A percentile compares a stretch with the other conserved stretches of the same genome.
Evolutionary conservation across 768 basidiomycete genomes (phyloP).

Genomic region (Lanmaoa rubissima): DNA sequence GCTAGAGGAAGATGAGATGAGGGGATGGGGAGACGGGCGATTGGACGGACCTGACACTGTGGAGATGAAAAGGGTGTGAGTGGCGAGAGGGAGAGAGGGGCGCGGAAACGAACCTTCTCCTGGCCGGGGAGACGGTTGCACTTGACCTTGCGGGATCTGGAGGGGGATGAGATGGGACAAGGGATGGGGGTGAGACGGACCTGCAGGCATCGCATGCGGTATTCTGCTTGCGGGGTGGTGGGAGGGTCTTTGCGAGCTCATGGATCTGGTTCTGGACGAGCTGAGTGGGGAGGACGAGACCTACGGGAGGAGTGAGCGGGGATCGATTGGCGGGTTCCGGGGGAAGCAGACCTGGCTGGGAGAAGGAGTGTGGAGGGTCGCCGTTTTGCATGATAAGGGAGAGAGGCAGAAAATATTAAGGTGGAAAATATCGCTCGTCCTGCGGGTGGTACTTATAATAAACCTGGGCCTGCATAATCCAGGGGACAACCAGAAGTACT

Average conservation of each 20-base stretch:
- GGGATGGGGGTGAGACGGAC: conserved; percentile 34
- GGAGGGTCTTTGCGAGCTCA: conserved; percentile 74
- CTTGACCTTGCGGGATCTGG: conserved; percentile 83
- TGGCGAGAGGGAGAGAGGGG: conserved; percentile 1
- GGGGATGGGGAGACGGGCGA: conserved; percentile 9
- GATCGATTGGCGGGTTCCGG: neutral
- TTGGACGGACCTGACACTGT: conserved; percentile 63
- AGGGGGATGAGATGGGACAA: neutral
- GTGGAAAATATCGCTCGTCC: conserved; percentile 18
- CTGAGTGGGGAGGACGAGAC: conserved; percentile 59
- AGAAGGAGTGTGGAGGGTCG: conserved; percentile 31
- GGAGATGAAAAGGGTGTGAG: conserved; percentile 20
- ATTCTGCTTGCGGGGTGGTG: conserved; percentile 89
- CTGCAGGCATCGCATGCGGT: conserved; percentile 93
- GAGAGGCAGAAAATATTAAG: conserved; percentile 27
- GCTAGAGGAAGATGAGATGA: conserved; percentile 41
- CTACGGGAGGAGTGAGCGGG: conserved; percentile 32
- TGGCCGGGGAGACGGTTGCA: conserved; percentile 80
- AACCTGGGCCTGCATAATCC: conserved; percentile 9
- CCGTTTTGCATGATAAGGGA: conserved; percentile 33
- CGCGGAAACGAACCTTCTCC: conserved; percentile 59
- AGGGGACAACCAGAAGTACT: conserved; percentile 13
- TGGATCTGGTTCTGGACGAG: conserved; percentile 80
- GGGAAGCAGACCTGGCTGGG: conserved; percentile 28
- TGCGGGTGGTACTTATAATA: conserved; percentile 27